Percentiles rank a stretch among this genome's conserved stretches.
phyloP scores from a whole-genome alignment of 2,329 filamentous ascomycete genomes.

The Hymenoscyphus scutula region DNA sequence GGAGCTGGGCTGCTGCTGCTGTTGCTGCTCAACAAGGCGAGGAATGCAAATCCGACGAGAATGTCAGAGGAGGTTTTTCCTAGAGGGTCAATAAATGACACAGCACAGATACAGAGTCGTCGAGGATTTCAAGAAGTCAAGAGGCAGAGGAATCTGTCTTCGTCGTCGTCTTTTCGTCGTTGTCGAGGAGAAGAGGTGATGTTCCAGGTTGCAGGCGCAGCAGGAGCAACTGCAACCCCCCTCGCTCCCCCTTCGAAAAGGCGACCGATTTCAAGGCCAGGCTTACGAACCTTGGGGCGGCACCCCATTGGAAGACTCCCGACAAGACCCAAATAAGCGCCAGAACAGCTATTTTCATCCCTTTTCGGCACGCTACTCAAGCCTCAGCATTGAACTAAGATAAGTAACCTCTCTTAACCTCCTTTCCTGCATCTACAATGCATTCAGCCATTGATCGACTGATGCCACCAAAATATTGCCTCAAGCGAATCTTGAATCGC shows the following conservation, averaged over 20 bases:
- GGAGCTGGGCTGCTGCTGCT: background rate
- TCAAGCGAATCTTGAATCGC: too few relatives aligned
- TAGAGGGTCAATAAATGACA: background rate
- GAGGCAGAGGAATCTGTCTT: background rate
- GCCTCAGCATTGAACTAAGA: background rate
- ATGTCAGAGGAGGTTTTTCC: background rate
- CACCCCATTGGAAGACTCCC: too few relatives aligned
- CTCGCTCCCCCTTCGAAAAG: background rate
- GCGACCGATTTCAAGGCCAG: too few relatives aligned
- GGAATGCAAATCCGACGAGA: slow-evolving; percentile 1
- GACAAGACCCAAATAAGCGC: too few relatives aligned
- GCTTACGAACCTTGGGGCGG: too few relatives aligned
- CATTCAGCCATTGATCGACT: too few relatives aligned
- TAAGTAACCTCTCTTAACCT: background rate
- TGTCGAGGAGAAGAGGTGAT: background rate
- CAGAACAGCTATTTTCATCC: too few relatives aligned
- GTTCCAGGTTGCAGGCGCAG: background rate
- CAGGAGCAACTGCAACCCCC: slow-evolving; percentile 1
- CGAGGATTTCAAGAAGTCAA: background rate
- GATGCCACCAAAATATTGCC: too few relatives aligned
- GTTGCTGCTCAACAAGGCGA: background rate
- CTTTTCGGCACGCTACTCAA: too few relatives aligned
- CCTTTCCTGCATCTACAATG: too few relatives aligned
- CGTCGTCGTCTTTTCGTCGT: slow-evolving; percentile 3
- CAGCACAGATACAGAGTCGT: background rate